Conservation (phyloP, 257 asterid species). For the Gardenia jasminoides region DNA sequence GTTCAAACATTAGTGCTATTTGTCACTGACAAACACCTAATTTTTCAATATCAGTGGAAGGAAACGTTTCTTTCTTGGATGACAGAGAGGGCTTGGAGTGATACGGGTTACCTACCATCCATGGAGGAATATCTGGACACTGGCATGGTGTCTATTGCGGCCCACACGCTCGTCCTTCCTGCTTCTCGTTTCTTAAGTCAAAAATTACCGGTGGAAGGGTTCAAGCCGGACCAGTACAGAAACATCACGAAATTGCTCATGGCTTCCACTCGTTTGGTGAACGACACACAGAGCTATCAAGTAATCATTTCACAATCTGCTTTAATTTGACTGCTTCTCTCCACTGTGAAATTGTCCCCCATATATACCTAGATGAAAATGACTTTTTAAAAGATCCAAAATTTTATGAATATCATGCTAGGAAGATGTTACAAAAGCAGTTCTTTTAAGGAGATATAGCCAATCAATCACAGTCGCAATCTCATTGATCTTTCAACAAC, state of each 20-base stretch:
- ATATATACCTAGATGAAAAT: too few relatives aligned
- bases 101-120: slow-evolving; percentile 36
- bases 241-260: slow-evolving; percentile 52
- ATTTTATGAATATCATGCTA: too few relatives aligned
- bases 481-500: too few relatives aligned
- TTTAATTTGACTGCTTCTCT: not conserved
- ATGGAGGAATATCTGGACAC: slow-evolving; percentile 42
- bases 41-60: slow-evolving; percentile 40
- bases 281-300: slow-evolving; percentile 59
- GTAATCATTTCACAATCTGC: slow-evolving; percentile 15
- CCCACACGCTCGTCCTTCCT: slow-evolving; percentile 44
- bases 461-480: too few relatives aligned
- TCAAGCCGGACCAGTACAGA: slow-evolving; percentile 22
- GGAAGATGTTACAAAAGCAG: too few relatives aligned
- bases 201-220: not conserved
- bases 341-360: too few relatives aligned
- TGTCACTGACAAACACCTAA: not conserved
- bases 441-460: too few relatives aligned
- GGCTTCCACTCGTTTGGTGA: slow-evolving; percentile 42
- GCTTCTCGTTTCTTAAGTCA: slow-evolving; percentile 31
- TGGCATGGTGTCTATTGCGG: slow-evolving; percentile 44
- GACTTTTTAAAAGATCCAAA: too few relatives aligned
- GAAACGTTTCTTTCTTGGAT: slow-evolving; percentile 61
- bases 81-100: slow-evolving; percentile 60
- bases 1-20: not conserved